Evolutionary conservation across 441 rosid species (phyloP), one percentile per base, ranked within the genome.

Genomic region (Dalechampia spathulata): DNA sequence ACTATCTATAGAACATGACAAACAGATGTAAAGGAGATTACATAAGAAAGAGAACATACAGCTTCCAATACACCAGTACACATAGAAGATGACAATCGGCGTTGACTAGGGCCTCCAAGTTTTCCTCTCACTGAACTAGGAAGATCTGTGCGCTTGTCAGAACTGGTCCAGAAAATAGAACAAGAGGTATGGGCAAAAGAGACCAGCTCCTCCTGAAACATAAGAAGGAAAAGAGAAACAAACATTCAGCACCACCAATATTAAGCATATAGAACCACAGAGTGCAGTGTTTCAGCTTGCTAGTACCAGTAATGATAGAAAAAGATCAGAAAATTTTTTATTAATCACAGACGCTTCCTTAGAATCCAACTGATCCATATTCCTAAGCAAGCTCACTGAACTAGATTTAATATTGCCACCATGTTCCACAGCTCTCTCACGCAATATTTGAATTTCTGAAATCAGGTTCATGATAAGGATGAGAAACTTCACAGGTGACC

Each of bases 21-120:
- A n/a, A 30, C 4, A 30, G 5, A 30, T 30, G 4, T 30, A 43
- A 43, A 28, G 7, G 48, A 57, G 26, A 47, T 28, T 17, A 7
- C n/a, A 48, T 30, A 28, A 45, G 12, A 45, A 64, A 55, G 27
- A 60, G 52, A 71, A 41, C 75, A 71, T 90, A 89, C 99, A 66
- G 97, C 89, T 81, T 82, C 84, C 70, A 93, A 71, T 57, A 85
- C 92, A 62, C 76, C 67, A 61, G 93, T 75, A 48, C 94, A 77
- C 57, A 75, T 75, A 53, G 81, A 76, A 65, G 75, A 64, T 22
- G 95, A 75, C 72, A 93, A 70, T 48, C 99, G 85, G 9, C 97
- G 93, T 74, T 87, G 99, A 85, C 97, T 93, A 54, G 90, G 99
- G 37, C 99, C 99, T 49, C 96, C 99, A 60, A 93, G 87, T 74